Evolutionary conservation across 2,329 filamentous ascomycete genomes (phyloP).

Genomic region (Claviceps spartinae): DNA sequence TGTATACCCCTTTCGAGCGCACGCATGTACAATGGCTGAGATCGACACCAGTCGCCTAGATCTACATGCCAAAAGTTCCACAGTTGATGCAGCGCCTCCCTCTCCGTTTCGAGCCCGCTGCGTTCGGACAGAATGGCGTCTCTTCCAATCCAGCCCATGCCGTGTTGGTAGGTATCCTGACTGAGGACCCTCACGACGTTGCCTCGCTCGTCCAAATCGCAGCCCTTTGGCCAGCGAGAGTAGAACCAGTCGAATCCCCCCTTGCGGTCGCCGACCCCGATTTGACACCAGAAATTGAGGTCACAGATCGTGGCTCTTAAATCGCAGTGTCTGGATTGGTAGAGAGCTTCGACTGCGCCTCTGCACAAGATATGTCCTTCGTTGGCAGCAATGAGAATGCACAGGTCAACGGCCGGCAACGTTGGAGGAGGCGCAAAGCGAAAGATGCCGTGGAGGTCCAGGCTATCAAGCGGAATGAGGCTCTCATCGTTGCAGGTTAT

Average conservation of each 20-base stretch:
- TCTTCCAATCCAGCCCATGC: slow-evolving; percentile 65
- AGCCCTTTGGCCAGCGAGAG: slow-evolving; percentile 59
- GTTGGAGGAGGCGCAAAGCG: slow-evolving; percentile 54
- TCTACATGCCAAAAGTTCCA: slow-evolving; percentile 58
- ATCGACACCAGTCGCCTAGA: slow-evolving; percentile 41
- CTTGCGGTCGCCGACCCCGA: slow-evolving; percentile 79
- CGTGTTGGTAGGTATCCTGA: slow-evolving; percentile 58
- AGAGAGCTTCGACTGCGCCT: slow-evolving; percentile 54
- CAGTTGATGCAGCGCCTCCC: slow-evolving; percentile 49
- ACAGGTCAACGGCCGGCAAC: slow-evolving; percentile 61
- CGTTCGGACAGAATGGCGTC: slow-evolving; percentile 34
- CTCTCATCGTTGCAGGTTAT: slow-evolving; percentile 90
- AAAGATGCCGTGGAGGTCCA: slow-evolving; percentile 78
- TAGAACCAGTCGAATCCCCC: slow-evolving; percentile 86
- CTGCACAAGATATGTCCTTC: slow-evolving; percentile 74
- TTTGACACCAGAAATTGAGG: slow-evolving; percentile 93
- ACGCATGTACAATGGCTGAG: slow-evolving; percentile 18
- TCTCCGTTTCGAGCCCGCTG: slow-evolving; percentile 33
- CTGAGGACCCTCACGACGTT: slow-evolving; percentile 67
- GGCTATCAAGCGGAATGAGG: slow-evolving; percentile 58
- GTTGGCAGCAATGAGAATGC: slow-evolving; percentile 69
- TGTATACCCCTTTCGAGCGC: slow-evolving; percentile 20
- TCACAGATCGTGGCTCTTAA: slow-evolving; percentile 71
- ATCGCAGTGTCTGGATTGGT: slow-evolving; percentile 54
- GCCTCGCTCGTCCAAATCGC: slow-evolving; percentile 53